Percentiles rank a stretch among this genome's conserved stretches.
phyloP scores from a whole-genome alignment of 1,284 basidiomycete species.

The Cutaneotrichosporon sp. region DNA sequence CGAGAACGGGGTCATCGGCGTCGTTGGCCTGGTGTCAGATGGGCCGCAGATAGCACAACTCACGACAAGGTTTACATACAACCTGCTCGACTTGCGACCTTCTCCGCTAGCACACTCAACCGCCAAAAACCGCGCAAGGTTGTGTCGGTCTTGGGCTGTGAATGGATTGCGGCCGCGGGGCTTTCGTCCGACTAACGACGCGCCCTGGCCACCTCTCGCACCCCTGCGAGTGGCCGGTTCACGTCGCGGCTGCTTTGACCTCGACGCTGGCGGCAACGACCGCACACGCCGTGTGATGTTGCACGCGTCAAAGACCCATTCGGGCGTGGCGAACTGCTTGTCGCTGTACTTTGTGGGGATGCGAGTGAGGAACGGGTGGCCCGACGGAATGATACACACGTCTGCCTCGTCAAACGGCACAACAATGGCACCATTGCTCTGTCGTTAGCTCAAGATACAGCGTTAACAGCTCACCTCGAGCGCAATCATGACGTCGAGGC shows the following conservation, averaged over 20 bases:
- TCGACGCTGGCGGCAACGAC: no score
- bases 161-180: slow-evolving; percentile 3
- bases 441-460: not conserved
- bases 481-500: slow-evolving; percentile 11
- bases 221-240: no score
- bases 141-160: slow-evolving; percentile 16
- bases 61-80: not conserved
- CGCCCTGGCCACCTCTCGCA: no score
- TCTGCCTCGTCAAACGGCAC: slow-evolving; percentile 7
- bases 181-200: no score
- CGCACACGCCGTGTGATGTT: no score
- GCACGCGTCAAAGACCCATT: not conserved
- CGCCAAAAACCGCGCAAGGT: slow-evolving; percentile 20
- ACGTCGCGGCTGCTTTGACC: no score
- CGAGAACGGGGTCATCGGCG: not conserved
- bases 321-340: not conserved
- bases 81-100: not conserved
- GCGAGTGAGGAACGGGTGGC: slow-evolving; percentile 5
- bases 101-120: slow-evolving; percentile 2
- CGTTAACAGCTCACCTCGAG: slow-evolving; percentile 19
- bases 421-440: slow-evolving; percentile 21
- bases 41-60: not conserved
- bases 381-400: slow-evolving; percentile 9
- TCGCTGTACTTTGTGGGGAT: not conserved
- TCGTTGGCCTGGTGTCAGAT: no score